Percentiles rank a stretch among this genome's conserved stretches.
phyloP scores from a whole-genome alignment of 768 basidiomycete species.

The Hygrocybe coccinea region DNA sequence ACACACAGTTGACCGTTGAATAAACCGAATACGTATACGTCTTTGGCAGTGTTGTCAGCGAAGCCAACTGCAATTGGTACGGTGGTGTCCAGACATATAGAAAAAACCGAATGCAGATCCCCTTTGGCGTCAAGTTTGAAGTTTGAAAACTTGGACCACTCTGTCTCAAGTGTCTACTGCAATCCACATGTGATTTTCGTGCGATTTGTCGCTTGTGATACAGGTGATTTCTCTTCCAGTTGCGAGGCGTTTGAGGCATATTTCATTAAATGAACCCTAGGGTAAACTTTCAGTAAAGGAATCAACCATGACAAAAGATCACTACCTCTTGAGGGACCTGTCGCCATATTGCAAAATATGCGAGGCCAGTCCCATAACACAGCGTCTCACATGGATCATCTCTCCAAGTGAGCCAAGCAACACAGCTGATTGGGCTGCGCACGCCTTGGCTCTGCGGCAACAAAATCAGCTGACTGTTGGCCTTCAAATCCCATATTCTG shows the following conservation, averaged over 20 bases:
- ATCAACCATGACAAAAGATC: neutral
- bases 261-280: neutral
- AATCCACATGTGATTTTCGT: neutral
- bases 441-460: neutral
- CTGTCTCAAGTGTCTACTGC: neutral
- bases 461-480: neutral
- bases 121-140: neutral
- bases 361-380: neutral
- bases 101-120: neutral
- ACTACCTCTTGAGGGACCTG: neutral
- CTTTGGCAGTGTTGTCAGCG: neutral
- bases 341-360: neutral
- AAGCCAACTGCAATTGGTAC: neutral
- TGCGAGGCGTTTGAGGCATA: neutral
- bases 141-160: neutral
- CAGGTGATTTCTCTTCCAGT: conserved; percentile 1
- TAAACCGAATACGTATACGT: conserved; percentile 1
- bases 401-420: conserved; percentile 1
- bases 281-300: neutral
- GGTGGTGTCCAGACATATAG: neutral
- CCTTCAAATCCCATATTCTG: neutral
- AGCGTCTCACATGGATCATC: neutral
- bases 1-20: neutral
- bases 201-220: neutral
- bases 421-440: neutral